These are phyloP conservation scores for Pleomassaria siparia DNA, from an alignment of 2,329 filamentous ascomycete species.

Conservation along the genomic window DNA sequence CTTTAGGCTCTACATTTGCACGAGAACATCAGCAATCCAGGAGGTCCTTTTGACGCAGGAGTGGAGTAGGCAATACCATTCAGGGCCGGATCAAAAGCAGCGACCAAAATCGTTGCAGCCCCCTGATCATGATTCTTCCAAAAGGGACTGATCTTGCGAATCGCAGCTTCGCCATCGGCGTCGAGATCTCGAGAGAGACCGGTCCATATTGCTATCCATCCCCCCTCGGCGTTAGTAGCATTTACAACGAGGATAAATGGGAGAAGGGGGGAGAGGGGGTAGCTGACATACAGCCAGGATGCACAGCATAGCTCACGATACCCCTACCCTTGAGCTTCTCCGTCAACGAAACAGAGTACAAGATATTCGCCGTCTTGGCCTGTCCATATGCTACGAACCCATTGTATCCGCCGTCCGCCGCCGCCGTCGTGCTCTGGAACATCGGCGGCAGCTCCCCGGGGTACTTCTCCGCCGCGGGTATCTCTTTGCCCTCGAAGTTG, in stretches of 20 bases:
- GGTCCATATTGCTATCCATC: slow-evolving; percentile 34
- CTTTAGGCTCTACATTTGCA: slow-evolving; percentile 19
- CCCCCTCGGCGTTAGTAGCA: slow-evolving; percentile 10
- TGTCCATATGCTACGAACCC: slow-evolving; percentile 36
- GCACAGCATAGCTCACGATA: slow-evolving; percentile 32
- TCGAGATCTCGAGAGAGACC: slow-evolving; percentile 29
- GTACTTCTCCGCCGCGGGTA: slow-evolving; percentile 29
- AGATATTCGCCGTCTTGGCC: slow-evolving; percentile 33
- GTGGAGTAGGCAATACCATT: slow-evolving; percentile 13
- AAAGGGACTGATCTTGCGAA: slow-evolving; percentile 27
- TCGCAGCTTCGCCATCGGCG: slow-evolving; percentile 26
- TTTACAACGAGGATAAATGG: not conserved
- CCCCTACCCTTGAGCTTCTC: slow-evolving; percentile 20
- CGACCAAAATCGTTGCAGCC: slow-evolving; percentile 31
- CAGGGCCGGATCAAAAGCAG: slow-evolving; percentile 33
- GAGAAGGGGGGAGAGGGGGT: not conserved
- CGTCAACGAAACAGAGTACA: slow-evolving; percentile 31
- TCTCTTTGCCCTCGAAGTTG: slow-evolving; percentile 39
- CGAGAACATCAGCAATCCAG: slow-evolving; percentile 2
- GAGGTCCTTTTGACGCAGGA: not conserved
- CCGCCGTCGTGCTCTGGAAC: slow-evolving; percentile 15
- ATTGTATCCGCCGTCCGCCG: slow-evolving; percentile 28
- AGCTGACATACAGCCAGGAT: slow-evolving; percentile 37
- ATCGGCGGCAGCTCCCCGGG: slow-evolving; percentile 14
- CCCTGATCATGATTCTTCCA: slow-evolving; percentile 40